Conservation (phyloP, 805 yeast species). For the Metschnikowia kunwiensis region DNA sequence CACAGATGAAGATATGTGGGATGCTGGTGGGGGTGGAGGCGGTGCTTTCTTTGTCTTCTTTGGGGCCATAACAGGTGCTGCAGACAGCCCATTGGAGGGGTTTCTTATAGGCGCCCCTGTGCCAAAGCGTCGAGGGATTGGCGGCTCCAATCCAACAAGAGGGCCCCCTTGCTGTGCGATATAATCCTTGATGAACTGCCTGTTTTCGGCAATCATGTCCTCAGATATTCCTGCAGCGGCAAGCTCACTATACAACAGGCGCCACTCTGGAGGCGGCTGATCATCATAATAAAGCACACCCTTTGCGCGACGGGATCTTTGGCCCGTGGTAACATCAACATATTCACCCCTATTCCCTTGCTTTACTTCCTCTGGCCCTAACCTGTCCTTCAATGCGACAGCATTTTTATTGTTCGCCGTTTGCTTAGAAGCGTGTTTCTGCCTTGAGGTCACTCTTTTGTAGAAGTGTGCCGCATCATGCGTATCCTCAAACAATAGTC, state of each 20-base stretch:
- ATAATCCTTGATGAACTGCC: constrained; percentile 77
- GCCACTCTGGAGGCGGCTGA: constrained; percentile 82
- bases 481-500: constrained; percentile 84
- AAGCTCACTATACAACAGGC: constrained; percentile 66
- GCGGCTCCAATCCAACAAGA: constrained; percentile 80
- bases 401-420: constrained; percentile 87
- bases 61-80: constrained; percentile 6
- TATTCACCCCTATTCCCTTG: constrained; percentile 69
- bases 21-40: constrained; percentile 17
- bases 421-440: constrained; percentile 82
- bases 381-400: constrained; percentile 62
- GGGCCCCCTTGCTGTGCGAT: constrained; percentile 74
- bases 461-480: constrained; percentile 82
- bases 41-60: constrained; percentile 17
- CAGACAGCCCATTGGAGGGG: neutral
- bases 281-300: constrained; percentile 72
- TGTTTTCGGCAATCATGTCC: constrained; percentile 84
- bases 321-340: constrained; percentile 46
- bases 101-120: neutral
- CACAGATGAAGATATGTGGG: neutral
- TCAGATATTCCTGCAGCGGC: constrained; percentile 79
- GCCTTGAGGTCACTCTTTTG: constrained; percentile 70
- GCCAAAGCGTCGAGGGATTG: constrained; percentile 55
- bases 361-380: constrained; percentile 21
- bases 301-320: constrained; percentile 52